A percentile compares a stretch with the other conserved stretches of the same genome.
phyloP scores from a whole-genome alignment of 257 asterid species.

The Solanum chiquidenum region DNA sequence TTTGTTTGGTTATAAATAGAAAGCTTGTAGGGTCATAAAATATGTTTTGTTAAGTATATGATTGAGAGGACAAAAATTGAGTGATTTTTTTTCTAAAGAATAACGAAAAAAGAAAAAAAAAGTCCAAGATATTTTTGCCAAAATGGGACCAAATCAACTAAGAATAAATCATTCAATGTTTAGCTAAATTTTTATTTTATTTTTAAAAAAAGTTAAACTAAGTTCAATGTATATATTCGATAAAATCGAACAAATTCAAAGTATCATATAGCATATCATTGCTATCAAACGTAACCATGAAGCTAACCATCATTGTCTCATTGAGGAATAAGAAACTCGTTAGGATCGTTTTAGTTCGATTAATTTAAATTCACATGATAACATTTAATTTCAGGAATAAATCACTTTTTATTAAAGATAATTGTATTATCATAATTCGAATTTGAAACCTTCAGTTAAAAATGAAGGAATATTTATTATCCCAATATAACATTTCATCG shows the following conservation, averaged over 20 bases:
- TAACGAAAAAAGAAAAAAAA: not conserved
- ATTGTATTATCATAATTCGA: not conserved
- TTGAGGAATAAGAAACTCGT: not conserved
- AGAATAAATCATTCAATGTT: not conserved
- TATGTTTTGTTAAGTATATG: not conserved
- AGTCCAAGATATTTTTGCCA: not conserved
- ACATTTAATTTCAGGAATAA: not conserved
- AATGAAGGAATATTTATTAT: not conserved
- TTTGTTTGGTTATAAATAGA: not conserved
- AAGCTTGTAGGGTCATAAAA: not conserved
- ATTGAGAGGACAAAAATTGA: not conserved
- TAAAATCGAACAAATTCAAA: not conserved
- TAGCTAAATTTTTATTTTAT: not conserved
- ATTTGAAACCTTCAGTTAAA: not conserved
- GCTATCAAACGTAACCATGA: not conserved
- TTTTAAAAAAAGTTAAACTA: not conserved
- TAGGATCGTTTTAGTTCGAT: not conserved
- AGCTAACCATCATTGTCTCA: not conserved
- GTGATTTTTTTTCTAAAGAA: not conserved
- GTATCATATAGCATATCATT: not conserved
- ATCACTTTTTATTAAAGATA: not conserved
- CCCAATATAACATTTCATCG: not conserved
- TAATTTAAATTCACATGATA: not conserved
- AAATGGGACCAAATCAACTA: not conserved
- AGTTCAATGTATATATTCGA: not conserved